Evolutionary conservation across 805 yeast species (phyloP).

Genomic region (Candida germanica): DNA sequence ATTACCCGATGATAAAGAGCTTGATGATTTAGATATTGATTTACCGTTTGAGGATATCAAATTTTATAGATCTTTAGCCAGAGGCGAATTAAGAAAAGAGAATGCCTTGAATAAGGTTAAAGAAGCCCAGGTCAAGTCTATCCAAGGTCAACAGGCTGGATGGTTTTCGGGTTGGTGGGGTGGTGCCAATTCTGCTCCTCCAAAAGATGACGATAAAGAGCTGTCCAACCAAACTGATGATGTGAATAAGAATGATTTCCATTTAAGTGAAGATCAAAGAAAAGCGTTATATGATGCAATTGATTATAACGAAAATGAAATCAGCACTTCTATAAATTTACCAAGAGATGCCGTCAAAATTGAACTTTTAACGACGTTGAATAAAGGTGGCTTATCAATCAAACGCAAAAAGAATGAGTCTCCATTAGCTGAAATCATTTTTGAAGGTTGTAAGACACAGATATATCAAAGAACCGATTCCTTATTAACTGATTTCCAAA

Average conservation of each 20-base stretch:
- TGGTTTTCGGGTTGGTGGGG: constrained; percentile 78
- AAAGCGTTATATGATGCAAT: constrained; percentile 90
- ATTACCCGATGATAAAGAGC: constrained; percentile 25
- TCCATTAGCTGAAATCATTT: constrained; percentile 71
- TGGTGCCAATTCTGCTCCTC: constrained; percentile 21
- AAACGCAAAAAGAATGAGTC: constrained; percentile 35
- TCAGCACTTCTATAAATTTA: constrained; percentile 53
- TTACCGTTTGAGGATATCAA: constrained; percentile 76
- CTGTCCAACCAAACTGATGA: background rate
- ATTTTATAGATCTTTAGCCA: constrained; percentile 79
- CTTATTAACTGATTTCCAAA: constrained; percentile 62
- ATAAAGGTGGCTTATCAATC: constrained; percentile 75
- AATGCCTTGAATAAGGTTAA: constrained; percentile 20
- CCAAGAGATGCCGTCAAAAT: constrained; percentile 73
- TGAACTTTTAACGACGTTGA: constrained; percentile 63
- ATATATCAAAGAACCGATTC: constrained; percentile 80
- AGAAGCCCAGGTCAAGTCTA: constrained; percentile 12
- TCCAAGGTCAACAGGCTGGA: constrained; percentile 34
- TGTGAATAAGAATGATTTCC: constrained; percentile 23
- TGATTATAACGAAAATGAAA: constrained; percentile 69
- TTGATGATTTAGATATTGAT: constrained; percentile 55
- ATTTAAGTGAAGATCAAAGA: constrained; percentile 78
- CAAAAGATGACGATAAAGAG: constrained; percentile 2
- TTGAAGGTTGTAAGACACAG: constrained; percentile 77
- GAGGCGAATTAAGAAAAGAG: constrained; percentile 61